Base-by-base conservation (phyloP, 345 rosid species). In the Bruguiera gymnorhiza region DNA sequence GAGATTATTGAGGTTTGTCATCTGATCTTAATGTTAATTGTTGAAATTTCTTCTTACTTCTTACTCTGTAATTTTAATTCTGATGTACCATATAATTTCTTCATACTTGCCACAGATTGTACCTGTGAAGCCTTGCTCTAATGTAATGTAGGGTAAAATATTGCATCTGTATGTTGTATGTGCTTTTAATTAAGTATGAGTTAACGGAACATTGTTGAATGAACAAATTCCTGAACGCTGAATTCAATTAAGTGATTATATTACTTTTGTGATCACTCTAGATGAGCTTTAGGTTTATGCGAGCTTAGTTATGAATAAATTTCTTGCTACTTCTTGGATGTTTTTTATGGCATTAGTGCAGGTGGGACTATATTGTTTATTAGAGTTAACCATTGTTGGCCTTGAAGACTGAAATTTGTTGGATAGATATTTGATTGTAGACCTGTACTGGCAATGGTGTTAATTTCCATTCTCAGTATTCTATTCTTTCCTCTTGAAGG, bases 1-100 rank as follows among this genome's bases (percentile, higher is more conserved):
- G 57, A 85, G 66, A 72, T 79, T 63, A 75, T 93, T 76, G 92
- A 93, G 96, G 98, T 93, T 79, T 80, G 94, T 65, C 71, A 67
- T 63, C 68, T 59, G 34, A 46, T 53, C 75, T 68, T 69, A 60
- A 1, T 66, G 18, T 30, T 51, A 56, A 27, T 32, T 60, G 3
- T 34, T 4, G 50, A 59, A 69, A 23, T 36, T 48, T 5, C 34
- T 43, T 67, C n/a, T 9, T 15, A 39, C 70, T 69, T 5, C 51
- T 55, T 20, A 50, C 43, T 39, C 10, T 39, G 36, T 32, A 39
- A 11, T 39, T 39, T 39, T 39, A 39, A 11, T 10, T 39, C 16
- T 10, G 15, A 39, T 39, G 16, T 2, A 10, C 16, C 48, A 39
- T 10, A 39, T 32, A 32, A 32, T 32, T 32, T 32, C 36, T 32